phyloP scores from a whole-genome alignment of 2,329 filamentous ascomycete genomes.

The Sordariomycetes sp. region DNA sequence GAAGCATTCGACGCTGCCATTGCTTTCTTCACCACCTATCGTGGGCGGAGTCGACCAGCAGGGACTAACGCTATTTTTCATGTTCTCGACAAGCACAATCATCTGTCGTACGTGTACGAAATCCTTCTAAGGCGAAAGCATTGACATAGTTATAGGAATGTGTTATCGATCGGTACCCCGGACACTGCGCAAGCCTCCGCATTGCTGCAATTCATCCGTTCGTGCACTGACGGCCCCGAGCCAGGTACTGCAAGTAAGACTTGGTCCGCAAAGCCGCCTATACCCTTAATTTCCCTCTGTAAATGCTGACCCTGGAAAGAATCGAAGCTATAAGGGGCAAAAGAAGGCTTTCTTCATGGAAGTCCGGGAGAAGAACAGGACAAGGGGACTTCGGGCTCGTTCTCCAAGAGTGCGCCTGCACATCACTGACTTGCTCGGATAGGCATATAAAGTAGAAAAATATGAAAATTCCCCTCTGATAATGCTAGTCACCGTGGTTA shows the following conservation, averaged over 20 bases:
- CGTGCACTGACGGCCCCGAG: not conserved
- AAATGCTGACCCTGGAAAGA: too few relatives aligned
- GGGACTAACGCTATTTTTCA: slow-evolving; percentile 7
- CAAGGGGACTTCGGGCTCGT: too few relatives aligned
- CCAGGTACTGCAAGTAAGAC: not conserved
- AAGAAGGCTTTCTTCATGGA: too few relatives aligned
- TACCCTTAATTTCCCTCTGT: too few relatives aligned
- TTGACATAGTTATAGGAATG: slow-evolving; percentile 3
- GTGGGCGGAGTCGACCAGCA: slow-evolving; percentile 5
- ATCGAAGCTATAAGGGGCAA: too few relatives aligned
- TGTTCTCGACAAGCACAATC: slow-evolving; percentile 8
- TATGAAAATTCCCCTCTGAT: too few relatives aligned
- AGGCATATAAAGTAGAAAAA: too few relatives aligned
- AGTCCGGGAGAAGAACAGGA: too few relatives aligned
- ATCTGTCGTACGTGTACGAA: slow-evolving; percentile 5
- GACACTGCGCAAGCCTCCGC: slow-evolving; percentile 5
- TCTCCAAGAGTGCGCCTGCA: too few relatives aligned
- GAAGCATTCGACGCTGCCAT: slow-evolving; percentile 7
- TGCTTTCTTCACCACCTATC: slow-evolving; percentile 8
- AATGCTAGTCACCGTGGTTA: too few relatives aligned
- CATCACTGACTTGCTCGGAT: too few relatives aligned
- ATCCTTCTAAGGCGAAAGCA: not conserved
- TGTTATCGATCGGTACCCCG: slow-evolving; percentile 8
- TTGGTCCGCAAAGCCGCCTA: too few relatives aligned
- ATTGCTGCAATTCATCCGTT: slow-evolving; percentile 7